These are phyloP conservation scores for Lathyrus oleraceus DNA, from an alignment of 306 rosid species.

Conservation along the genomic window DNA sequence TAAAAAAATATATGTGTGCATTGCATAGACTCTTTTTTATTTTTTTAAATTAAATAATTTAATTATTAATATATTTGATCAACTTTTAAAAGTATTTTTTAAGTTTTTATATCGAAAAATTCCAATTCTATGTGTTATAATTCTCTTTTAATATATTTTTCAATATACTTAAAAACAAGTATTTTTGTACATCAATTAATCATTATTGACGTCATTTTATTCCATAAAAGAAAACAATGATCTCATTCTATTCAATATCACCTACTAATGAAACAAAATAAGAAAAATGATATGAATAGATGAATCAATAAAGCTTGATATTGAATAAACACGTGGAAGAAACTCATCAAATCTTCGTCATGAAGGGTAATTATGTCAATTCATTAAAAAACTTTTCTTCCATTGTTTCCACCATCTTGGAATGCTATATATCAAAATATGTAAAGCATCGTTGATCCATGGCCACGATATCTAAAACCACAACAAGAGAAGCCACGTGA, in stretches of 20 bases:
- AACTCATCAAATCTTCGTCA: background rate
- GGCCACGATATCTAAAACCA: slow-evolving; percentile 21
- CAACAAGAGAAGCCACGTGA: background rate
- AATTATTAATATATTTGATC: no score
- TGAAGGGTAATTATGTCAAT: background rate
- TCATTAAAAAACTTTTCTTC: no score
- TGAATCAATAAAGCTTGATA: no score
- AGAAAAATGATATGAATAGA: no score
- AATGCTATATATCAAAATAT: slow-evolving; percentile 19
- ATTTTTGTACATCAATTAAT: no score
- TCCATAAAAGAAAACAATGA: no score
- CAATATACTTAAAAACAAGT: no score
- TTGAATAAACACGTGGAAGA: slow-evolving; percentile 40
- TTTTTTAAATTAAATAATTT: background rate
- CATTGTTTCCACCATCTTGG: slow-evolving; percentile 33
- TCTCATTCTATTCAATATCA: no score
- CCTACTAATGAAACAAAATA: no score
- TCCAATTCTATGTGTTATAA: no score
- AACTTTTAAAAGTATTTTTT: background rate
- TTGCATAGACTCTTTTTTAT: background rate
- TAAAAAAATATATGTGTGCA: background rate
- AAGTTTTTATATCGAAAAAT: background rate
- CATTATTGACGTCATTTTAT: no score
- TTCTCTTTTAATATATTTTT: no score
- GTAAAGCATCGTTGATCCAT: background rate